These are phyloP conservation scores for Xylaria polymorpha DNA, from an alignment of 2,329 filamentous ascomycete species.

Conservation along the genomic window DNA sequence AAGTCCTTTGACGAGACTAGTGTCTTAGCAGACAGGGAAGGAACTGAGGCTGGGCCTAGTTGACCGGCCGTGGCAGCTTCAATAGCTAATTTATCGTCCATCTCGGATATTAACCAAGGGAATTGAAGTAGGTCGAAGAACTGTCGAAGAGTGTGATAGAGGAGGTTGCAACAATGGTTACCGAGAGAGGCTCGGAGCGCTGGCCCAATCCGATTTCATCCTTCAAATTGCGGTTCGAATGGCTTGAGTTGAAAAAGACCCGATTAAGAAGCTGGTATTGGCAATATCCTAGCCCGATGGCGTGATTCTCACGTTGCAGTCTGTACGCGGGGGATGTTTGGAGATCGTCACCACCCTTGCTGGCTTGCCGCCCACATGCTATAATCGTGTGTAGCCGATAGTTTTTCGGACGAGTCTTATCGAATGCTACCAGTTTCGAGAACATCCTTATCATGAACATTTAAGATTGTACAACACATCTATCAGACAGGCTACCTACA, in stretches of 20 bases:
- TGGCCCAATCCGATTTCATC: not conserved
- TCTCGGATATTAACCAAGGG: not conserved
- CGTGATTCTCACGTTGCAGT: slow-evolving; percentile 11
- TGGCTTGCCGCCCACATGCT: not conserved
- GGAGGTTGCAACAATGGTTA: not conserved
- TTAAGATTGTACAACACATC: not conserved
- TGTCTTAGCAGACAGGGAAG: slow-evolving; percentile 25
- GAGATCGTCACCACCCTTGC: slow-evolving; percentile 13
- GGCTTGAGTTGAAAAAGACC: not conserved
- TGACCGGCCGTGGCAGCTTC: slow-evolving; percentile 12
- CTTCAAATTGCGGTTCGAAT: not conserved
- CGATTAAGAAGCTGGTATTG: slow-evolving; percentile 24
- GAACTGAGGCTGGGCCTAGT: slow-evolving; percentile 17
- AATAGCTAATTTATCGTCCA: slow-evolving; percentile 38
- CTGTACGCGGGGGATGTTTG: slow-evolving; percentile 18
- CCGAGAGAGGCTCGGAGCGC: not conserved
- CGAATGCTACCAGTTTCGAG: not conserved
- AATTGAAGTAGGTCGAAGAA: not conserved
- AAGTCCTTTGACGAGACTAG: slow-evolving; percentile 46
- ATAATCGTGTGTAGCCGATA: not conserved
- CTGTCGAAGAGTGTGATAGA: not conserved
- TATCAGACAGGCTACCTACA: not conserved
- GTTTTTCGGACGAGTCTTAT: not conserved
- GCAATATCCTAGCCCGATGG: slow-evolving; percentile 19
- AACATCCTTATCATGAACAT: not conserved